phyloP scores from a whole-genome alignment of 1,284 basidiomycete species.

The Fomitiporia mediterranea region DNA sequence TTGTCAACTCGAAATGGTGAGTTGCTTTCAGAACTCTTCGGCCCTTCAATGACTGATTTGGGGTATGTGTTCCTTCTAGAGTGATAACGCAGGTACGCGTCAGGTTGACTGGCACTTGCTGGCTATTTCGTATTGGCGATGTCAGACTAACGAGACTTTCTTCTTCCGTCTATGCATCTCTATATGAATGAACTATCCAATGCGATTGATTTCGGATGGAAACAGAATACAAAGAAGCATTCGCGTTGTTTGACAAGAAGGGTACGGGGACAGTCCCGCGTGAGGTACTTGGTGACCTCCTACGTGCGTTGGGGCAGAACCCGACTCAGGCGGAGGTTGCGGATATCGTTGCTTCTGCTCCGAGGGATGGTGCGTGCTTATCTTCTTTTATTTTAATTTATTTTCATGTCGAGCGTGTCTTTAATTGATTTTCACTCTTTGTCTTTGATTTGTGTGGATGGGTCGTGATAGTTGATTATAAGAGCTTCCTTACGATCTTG shows the following conservation, averaged over 20 bases:
- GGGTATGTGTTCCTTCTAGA: neutral
- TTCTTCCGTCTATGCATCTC: neutral
- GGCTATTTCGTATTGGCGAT: neutral
- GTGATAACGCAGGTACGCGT: slow-evolving; percentile 14
- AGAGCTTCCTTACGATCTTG: slow-evolving; percentile 85
- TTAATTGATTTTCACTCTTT: slow-evolving; percentile 6
- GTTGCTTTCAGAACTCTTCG: neutral
- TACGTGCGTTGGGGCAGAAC: slow-evolving; percentile 95
- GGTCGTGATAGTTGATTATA: slow-evolving; percentile 90
- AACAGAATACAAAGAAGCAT: slow-evolving; percentile 92
- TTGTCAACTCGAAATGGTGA: neutral
- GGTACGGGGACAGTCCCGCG: slow-evolving; percentile 87
- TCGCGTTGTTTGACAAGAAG: slow-evolving; percentile 97
- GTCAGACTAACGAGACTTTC: neutral
- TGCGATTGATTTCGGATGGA: neutral
- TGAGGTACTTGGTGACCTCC: slow-evolving; percentile 90
- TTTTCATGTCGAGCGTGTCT: too few species aligned
- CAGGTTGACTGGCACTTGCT: neutral
- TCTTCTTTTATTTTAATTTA: neutral
- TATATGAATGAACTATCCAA: neutral
- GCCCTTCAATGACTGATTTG: neutral
- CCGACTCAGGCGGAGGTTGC: slow-evolving; percentile 96
- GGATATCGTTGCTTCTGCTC: slow-evolving; percentile 71
- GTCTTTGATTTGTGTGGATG: neutral
- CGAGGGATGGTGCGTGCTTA: slow-evolving; percentile 62